Percentiles rank a stretch among this genome's conserved stretches.
phyloP scores from a whole-genome alignment of 257 asterid genomes.

The Buddleja alternifolia region DNA sequence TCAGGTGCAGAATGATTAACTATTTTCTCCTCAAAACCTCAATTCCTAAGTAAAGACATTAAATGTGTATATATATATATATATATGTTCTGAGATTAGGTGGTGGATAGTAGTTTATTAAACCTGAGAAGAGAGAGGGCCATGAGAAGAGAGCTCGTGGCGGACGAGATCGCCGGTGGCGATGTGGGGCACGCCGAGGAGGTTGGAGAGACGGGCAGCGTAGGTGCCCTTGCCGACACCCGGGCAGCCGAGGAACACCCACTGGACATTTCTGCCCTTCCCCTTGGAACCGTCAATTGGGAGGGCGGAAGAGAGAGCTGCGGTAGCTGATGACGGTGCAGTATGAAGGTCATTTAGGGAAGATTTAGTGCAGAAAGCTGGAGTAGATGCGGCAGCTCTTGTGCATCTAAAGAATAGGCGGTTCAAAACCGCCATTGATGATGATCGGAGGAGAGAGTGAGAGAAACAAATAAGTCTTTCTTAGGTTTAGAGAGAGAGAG shows the following conservation, averaged over 20 bases:
- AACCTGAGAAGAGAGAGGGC: constrained; percentile 81
- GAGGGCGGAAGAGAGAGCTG: constrained; percentile 45
- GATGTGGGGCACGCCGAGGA: constrained; percentile 89
- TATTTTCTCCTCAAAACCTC: too few species aligned
- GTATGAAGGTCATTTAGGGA: constrained; percentile 31
- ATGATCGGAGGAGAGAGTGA: too few species aligned
- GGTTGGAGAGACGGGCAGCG: constrained; percentile 76
- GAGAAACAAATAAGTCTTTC: too few species aligned
- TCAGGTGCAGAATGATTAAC: too few species aligned
- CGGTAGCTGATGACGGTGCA: constrained; percentile 27
- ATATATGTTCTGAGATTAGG: too few species aligned
- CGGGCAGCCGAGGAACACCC: constrained; percentile 97
- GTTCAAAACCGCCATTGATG: constrained; percentile 73
- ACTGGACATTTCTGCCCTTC: constrained; percentile 72
- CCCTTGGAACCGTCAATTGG: constrained; percentile 27
- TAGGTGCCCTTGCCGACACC: constrained; percentile 98
- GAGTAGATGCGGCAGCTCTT: constrained; percentile 33
- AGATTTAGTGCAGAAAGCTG: constrained; percentile 47
- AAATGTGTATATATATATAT: too few species aligned
- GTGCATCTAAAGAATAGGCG: constrained; percentile 50
- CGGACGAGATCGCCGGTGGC: constrained; percentile 99
- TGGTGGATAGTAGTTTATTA: not conserved
- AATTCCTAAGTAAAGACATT: too few species aligned
- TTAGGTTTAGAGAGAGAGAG: too few species aligned
- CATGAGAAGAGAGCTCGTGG: constrained; percentile 67